Evolutionary conservation across 495 filamentous ascomycete species (phyloP), one percentile per base, ranked within the genome.

Genomic region (Xylaria nigripes): DNA sequence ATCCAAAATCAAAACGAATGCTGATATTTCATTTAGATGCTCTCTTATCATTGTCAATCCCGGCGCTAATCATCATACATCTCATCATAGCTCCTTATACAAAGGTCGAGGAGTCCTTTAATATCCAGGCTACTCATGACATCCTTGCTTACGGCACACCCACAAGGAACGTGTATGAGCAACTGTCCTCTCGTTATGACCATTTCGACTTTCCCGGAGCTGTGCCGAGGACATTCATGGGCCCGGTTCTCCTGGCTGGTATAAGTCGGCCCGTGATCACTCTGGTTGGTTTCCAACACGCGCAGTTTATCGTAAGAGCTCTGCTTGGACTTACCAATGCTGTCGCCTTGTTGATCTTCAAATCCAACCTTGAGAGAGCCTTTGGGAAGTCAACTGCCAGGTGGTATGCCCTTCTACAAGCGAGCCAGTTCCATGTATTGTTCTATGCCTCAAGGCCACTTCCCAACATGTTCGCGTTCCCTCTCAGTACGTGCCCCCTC

Each of bases 61-160:
- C 86, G 1, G 57, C 67, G 2, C 66, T 89, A 32, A 80, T 96
- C 58, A 64, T 91, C 18, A 46, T 89, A 23, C 92, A 99, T 68
- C 80, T 96, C 46, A 55, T 83, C 51, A 68, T 81, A 8, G 83
- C 94, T 15, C 94, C 93, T 1, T 96, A 93, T 73, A 96, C 94
- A 45, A 99, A 99, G 70, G 94, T 99, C 51, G 93, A 99, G 66
- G 93, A 99, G 72, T 96, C 91, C 0, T 99, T 99, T 79, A 95
- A 95, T 61, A 82, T 97, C 48, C 93, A 99, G 66, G 93, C 93
- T 0, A 83, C 84, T 6, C 94, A 97, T 69, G 93, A 99, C 64
- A 86, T 97, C 30, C 64, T 93, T 15, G 79, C 76, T 2, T 90
- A 90, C 68, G 88, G 90, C 1, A 80, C 90, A 27, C 85, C 90